phyloP scores from a whole-genome alignment of 768 basidiomycete species.

The Kwoniella sp. region DNA sequence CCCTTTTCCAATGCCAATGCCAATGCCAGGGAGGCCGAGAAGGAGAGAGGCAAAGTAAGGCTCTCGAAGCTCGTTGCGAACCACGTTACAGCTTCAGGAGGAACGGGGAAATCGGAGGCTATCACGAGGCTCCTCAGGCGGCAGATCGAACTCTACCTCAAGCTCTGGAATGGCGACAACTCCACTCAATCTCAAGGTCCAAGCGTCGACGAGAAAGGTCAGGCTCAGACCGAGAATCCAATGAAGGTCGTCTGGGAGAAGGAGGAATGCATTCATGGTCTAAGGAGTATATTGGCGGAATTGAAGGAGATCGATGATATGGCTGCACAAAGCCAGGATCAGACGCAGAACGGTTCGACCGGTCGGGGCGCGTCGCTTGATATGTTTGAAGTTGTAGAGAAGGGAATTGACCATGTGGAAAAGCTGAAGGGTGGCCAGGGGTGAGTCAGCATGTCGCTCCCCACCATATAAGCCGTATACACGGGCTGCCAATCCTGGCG shows the following conservation, averaged over 20 bases:
- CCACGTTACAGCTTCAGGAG: slow-evolving; percentile 32
- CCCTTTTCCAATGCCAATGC: background rate
- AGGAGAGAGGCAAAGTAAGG: slow-evolving; percentile 29
- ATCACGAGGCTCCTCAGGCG: slow-evolving; percentile 23
- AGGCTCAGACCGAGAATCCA: too few species aligned
- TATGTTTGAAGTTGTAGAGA: slow-evolving; percentile 37
- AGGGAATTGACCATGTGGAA: slow-evolving; percentile 13
- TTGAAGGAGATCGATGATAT: slow-evolving; percentile 39
- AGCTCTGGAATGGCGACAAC: slow-evolving; percentile 29
- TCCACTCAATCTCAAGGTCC: too few species aligned
- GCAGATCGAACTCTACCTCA: slow-evolving; percentile 31
- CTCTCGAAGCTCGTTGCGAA: slow-evolving; percentile 36
- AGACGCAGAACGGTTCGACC: slow-evolving; percentile 4
- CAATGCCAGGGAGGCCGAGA: slow-evolving; percentile 1
- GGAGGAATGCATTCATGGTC: slow-evolving; percentile 10
- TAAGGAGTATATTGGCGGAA: slow-evolving; percentile 31
- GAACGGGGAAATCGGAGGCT: slow-evolving; percentile 30
- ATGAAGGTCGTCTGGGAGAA: slow-evolving; percentile 12
- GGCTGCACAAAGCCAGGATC: slow-evolving; percentile 9
- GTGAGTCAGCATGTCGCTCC: slow-evolving; percentile 19
- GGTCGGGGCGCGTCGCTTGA: background rate
- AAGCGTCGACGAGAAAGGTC: too few species aligned
- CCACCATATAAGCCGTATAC: too few species aligned
- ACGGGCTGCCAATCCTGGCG: too few species aligned
- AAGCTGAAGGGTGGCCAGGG: background rate